Conservation (phyloP, 2,329 filamentous ascomycete species). For the Verticillium alfalfae region DNA sequence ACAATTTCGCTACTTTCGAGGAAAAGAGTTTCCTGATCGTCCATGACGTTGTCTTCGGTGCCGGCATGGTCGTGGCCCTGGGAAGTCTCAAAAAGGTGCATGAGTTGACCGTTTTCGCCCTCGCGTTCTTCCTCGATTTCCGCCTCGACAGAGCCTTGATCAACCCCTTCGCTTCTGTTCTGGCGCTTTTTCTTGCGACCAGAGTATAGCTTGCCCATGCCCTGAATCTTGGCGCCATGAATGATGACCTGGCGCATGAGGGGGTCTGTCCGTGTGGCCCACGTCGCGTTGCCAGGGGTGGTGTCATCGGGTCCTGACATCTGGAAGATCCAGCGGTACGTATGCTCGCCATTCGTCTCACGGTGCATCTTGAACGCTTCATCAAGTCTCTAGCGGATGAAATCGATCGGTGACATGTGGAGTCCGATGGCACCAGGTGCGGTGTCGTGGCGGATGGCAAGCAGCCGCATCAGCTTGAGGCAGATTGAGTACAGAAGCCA, state of each 20-base stretch:
- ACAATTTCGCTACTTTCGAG: no score
- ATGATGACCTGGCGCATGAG: constrained; percentile 21
- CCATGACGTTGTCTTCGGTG: no score
- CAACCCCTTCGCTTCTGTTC: background rate
- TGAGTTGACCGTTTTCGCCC: no score
- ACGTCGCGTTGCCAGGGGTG: background rate
- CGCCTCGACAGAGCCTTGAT: background rate
- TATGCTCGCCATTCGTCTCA: background rate
- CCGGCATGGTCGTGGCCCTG: no score
- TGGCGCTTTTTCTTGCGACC: background rate
- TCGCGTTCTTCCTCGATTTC: background rate
- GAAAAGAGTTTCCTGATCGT: no score
- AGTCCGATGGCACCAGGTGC: constrained; percentile 13
- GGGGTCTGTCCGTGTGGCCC: constrained; percentile 11
- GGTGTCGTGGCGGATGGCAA: constrained; percentile 14
- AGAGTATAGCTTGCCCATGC: background rate
- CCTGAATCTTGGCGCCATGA: constrained; percentile 14
- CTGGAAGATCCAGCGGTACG: background rate
- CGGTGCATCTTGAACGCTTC: constrained; percentile 3
- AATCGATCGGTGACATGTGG: constrained; percentile 29
- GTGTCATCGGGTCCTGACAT: background rate
- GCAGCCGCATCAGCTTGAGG: constrained; percentile 24
- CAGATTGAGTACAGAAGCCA: constrained; percentile 28
- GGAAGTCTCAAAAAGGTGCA: no score
- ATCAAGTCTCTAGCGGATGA: constrained; percentile 27